Evolutionary conservation across 306 rosid species (phyloP), one percentile per base, ranked within the genome.

Genomic region (Adenanthera pavonina): DNA sequence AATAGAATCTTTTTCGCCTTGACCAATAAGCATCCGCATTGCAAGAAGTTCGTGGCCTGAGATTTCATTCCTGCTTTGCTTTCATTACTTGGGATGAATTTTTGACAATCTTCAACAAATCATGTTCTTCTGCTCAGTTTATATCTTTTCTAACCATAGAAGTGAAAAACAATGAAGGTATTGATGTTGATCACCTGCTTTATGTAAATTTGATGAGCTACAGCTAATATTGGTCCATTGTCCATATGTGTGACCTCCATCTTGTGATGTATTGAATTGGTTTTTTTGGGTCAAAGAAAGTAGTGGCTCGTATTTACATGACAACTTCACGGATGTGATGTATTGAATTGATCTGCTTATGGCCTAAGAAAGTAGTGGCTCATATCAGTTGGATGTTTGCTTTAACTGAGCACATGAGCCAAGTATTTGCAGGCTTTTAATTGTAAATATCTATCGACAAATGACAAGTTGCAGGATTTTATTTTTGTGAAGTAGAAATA

Each of bases 181-280:
- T 44, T 67, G 7, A 43, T 83, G 68, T 33, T 66, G 80, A 70
- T 46, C 80, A 54, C 74, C 83, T 68, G 80, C 66, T 66, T 73
- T 35, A 66, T 56, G 44, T 56, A 46, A 46, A 78, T 78, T 67
- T 56, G 61, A 35, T 61, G 54, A 19, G 54, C 49, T 59, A 57
- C 30, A 30, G 68, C 11, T 10, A 3, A 61, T 61, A 61, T 38
- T 12, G 17, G 68, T 13, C 7, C 41, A 4, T 33, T 61, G 17
- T 47, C 40, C 72, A 46, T 79, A 48, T 79, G 35, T 79, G 68
- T 49, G 64, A n/a, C 20, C 57, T 74, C 41, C 41, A 30, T 49
- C 73, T 47, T 84, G 62, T 60, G 40, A 60, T 84, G 80, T 36
- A 38, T 47, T 68, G 13, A 47, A 57, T 59, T 74, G 61, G 30